Conservation (phyloP, 1,139 yeast genomes). For the Groenewaldozyma auringiensis region DNA sequence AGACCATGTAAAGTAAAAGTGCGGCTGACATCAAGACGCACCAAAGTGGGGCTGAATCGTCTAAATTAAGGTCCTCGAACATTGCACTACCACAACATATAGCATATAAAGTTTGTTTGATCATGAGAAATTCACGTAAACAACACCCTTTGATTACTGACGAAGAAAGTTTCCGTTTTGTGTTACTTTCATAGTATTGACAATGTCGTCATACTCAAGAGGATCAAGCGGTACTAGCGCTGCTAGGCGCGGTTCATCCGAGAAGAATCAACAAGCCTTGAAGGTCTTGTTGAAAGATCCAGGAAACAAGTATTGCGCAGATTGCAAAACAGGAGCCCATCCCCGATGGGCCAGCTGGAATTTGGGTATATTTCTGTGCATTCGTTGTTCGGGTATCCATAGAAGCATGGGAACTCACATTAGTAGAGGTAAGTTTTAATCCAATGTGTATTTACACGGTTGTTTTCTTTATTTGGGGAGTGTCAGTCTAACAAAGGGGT, state of each 20-base stretch:
- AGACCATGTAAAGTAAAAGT: too few species aligned
- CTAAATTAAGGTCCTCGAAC: too few species aligned
- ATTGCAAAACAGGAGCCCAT: conserved; percentile 80
- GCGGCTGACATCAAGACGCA: too few species aligned
- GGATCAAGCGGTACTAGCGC: conserved; percentile 3
- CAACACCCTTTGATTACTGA: too few species aligned
- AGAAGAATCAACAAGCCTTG: conserved; percentile 49
- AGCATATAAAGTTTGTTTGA: too few species aligned
- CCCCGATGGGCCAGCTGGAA: conserved; percentile 99
- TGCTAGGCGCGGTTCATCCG: conserved; percentile 23
- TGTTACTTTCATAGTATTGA: neutral
- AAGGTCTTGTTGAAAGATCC: conserved; percentile 67
- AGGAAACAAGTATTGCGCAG: conserved; percentile 75
- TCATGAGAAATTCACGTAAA: too few species aligned
- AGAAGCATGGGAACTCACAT: conserved; percentile 94
- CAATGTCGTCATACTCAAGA: conserved; percentile 5
- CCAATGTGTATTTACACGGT: neutral
- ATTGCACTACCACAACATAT: too few species aligned
- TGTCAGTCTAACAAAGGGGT: neutral
- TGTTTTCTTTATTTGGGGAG: neutral
- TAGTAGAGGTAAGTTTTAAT: conserved; percentile 26
- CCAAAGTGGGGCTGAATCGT: too few species aligned
- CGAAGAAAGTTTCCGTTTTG: too few species aligned
- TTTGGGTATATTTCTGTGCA: conserved; percentile 85
- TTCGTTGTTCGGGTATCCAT: conserved; percentile 89